Base-by-base conservation (phyloP, 1,284 basidiomycete species). In the Heterobasidion annosum region DNA sequence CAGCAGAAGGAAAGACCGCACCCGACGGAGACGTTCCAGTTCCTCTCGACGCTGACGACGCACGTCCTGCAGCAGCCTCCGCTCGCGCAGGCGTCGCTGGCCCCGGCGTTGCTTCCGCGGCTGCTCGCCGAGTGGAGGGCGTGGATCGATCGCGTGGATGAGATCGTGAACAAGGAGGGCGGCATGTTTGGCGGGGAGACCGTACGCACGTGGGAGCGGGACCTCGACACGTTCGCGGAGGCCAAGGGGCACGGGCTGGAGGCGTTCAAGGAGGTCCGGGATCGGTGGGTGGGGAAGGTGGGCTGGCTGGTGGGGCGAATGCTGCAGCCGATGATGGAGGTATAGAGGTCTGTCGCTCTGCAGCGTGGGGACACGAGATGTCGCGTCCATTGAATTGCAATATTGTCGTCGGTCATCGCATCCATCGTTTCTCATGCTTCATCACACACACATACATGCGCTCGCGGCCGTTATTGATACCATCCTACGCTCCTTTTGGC, bases 141-240 rank as follows among this genome's bases (percentile, higher is more conserved):
- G 12, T 91, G 88, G 88, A 73, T 88, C n/a, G 73, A 79, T 46
- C 75, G 75, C 47, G 73, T 91, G 34, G 84, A 89, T 61, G 70
- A 79, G 16, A 68, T 78, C 9, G 84, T 88, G 2, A 90, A 91
- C 62, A 72, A 69, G n/a, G 73, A 85, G 58, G 85, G 80, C 6
- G 81, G 85, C 4, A 89, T 91, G 88, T 90, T 89, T 65, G 81
- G 85, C 6, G 76, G 74, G 49, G 86, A 89, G 57, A 77, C 75
- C 12, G 86, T 85, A 32, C 68, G 73, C 55, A 71, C 69, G 7
- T 91, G 88, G 89, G 81, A 82, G 60, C 75, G 79, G 48, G 76
- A 72, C 2, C 63, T 91, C 61, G 85, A 90, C 53, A 76, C 78
- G 51, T 78, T 86, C 63, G 81, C 82, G 2, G 75, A 74, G 44